Percentiles rank a stretch among this genome's conserved stretches.
Evolutionary conservation across 352 stramenopile species (phyloP).

Genomic region (Pythium vanterpoolii): DNA sequence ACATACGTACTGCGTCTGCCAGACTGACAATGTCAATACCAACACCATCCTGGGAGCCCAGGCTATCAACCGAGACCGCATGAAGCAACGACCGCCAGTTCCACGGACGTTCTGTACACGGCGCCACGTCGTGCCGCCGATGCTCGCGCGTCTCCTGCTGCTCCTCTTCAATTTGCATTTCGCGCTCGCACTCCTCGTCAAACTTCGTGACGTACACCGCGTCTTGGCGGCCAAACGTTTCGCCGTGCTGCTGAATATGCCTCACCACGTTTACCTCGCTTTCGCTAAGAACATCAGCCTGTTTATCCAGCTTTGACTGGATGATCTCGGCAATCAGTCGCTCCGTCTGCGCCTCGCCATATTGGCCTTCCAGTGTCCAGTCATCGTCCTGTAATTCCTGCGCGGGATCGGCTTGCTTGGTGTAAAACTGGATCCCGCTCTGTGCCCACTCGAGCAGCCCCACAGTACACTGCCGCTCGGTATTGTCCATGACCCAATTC

Average conservation of each 20-base stretch:
- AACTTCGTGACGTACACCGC: constrained; percentile 38
- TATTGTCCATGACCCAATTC: constrained; percentile 88
- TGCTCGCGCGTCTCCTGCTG: constrained; percentile 24
- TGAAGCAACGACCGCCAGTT: constrained; percentile 2
- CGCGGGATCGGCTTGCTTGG: constrained; percentile 18
- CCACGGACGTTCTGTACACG: constrained; percentile 30
- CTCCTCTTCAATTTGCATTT: constrained; percentile 56
- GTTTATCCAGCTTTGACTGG: constrained; percentile 1
- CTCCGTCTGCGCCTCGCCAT: constrained; percentile 22
- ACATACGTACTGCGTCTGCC: neutral
- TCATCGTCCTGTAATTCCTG: constrained; percentile 35
- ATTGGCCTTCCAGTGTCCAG: constrained; percentile 44
- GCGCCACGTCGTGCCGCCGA: constrained; percentile 2
- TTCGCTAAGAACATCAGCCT: neutral
- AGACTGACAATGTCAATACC: constrained; percentile 5
- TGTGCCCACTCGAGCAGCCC: constrained; percentile 77
- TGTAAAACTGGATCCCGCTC: constrained; percentile 71
- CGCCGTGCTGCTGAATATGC: constrained; percentile 10
- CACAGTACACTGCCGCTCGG: constrained; percentile 48
- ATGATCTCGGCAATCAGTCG: constrained; percentile 26
- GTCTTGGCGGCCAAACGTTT: constrained; percentile 31
- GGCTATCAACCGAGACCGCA: neutral
- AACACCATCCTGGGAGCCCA: neutral
- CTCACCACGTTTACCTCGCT: neutral
- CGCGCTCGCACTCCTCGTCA: constrained; percentile 46